phyloP scores from a whole-genome alignment of 2,329 filamentous ascomycete genomes.

The Penicillium sp. region DNA sequence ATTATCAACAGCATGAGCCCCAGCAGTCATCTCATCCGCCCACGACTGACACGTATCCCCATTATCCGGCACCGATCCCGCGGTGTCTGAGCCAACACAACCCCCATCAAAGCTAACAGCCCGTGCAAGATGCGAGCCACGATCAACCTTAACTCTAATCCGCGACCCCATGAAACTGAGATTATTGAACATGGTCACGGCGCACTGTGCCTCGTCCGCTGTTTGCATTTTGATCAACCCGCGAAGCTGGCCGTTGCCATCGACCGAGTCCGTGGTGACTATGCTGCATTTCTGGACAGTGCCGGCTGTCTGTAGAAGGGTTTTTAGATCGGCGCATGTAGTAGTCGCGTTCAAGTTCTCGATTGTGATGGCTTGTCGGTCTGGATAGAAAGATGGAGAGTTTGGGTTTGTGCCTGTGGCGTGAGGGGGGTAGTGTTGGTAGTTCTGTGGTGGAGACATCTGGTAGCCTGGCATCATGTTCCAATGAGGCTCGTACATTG shows the following conservation, averaged over 20 bases:
- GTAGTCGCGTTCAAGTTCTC: conserved; percentile 33
- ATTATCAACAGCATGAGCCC: not conserved
- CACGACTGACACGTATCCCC: not conserved
- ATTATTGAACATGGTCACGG: conserved; percentile 36
- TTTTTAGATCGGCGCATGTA: conserved; percentile 30
- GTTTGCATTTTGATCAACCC: conserved; percentile 32
- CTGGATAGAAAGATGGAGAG: conserved; percentile 5
- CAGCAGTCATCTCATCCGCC: conserved; percentile 2
- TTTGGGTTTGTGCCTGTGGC: conserved; percentile 10
- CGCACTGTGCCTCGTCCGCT: conserved; percentile 39
- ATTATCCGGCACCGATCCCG: not conserved
- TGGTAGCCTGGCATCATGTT: conserved; percentile 33
- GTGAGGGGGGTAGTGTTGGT: conserved; percentile 9
- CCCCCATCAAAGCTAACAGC: not conserved
- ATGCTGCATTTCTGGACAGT: conserved; percentile 35
- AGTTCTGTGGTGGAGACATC: conserved; percentile 21
- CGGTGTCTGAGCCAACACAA: not conserved
- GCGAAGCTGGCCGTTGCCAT: conserved; percentile 25
- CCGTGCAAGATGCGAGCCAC: not conserved
- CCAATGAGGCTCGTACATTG: conserved; percentile 28
- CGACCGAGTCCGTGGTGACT: conserved; percentile 21
- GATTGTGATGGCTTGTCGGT: conserved; percentile 27
- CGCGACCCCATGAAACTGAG: conserved; percentile 33
- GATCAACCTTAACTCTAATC: conserved; percentile 37
- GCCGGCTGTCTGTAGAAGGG: conserved; percentile 32